phyloP scores from a whole-genome alignment of 805 yeast genomes.

The Cyberlindnera mycetangii region DNA sequence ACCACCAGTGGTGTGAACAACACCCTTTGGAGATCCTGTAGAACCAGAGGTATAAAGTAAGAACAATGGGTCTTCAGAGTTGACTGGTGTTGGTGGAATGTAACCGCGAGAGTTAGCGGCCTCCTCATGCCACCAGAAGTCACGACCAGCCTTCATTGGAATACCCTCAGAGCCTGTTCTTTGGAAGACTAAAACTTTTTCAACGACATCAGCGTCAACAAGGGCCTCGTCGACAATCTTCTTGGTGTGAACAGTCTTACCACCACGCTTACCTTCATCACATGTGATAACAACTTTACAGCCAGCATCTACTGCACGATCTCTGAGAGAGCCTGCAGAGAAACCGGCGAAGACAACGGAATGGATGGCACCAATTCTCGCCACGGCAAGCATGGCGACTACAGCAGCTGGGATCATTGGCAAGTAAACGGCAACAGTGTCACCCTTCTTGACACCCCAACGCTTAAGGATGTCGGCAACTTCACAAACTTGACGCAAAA shows the following conservation, averaged over 20 bases:
- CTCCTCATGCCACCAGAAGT: constrained; percentile 77
- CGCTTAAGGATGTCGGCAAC: constrained; percentile 65
- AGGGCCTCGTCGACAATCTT: constrained; percentile 77
- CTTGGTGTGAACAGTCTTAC: constrained; percentile 75
- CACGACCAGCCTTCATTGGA: constrained; percentile 36
- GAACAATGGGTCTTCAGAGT: constrained; percentile 79
- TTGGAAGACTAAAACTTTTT: constrained; percentile 66
- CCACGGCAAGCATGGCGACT: constrained; percentile 71
- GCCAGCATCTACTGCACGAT: constrained; percentile 81
- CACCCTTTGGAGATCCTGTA: constrained; percentile 88
- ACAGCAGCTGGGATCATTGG: constrained; percentile 86
- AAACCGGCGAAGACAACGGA: constrained; percentile 87
- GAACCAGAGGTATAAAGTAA: constrained; percentile 83
- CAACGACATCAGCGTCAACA: constrained; percentile 46
- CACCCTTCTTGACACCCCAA: constrained; percentile 76
- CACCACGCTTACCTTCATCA: constrained; percentile 83
- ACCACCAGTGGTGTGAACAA: constrained; percentile 79
- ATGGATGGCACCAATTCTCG: constrained; percentile 80
- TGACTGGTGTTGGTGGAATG: constrained; percentile 70
- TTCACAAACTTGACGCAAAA: constrained; percentile 65
- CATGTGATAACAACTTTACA: constrained; percentile 73
- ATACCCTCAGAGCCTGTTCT: constrained; percentile 51
- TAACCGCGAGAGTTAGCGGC: constrained; percentile 62
- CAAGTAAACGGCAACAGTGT: constrained; percentile 80
- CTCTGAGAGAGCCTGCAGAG: constrained; percentile 86